Evolutionary conservation across 2,329 filamentous ascomycete genomes (phyloP), one percentile per base, ranked within the genome.

Genomic region (Calonectria henricotiae): DNA sequence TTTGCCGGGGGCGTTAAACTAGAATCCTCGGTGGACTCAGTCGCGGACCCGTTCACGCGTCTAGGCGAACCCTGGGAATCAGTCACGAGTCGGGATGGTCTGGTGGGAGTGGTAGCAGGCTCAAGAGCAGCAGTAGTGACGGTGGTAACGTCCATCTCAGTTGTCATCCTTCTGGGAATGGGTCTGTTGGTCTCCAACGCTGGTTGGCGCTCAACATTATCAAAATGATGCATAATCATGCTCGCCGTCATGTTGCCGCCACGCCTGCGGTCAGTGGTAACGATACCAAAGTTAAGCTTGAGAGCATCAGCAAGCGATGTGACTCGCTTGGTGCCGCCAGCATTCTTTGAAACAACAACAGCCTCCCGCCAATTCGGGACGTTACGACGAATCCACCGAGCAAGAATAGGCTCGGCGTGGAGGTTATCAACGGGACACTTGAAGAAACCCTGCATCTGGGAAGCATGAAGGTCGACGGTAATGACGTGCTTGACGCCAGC

Each of bases 391-490:
- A 99, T 97, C 96, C 96, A 99, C 77, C 94, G 93, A 65, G 96
- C 95, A 78, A 99, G 94, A 73, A 98, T 89, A 17, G 96, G 96
- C 82, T 99, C 96, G 62, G 96, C 96, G 77, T 98, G 94, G 64
- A 99, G 91, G 80, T 99, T 98, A 83, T 99, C 96, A 70, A 99
- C 96, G 0, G 96, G 96, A 77, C 96, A 98, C 80, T 94, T 94
- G 88, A 99, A 99, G 86, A 99, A 99, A 69, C 96, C 96, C 85
- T 99, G 96, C 94, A 98, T 98, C 85, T 98, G 96, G n/a, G 93
- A 95, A 64, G 94, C 94, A 85, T 99, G 96, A 35, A 99, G 89
- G 80, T 99, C 96, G 80, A 99, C 93, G 17, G 96, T 99, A 78
- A 99, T 95, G 82, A 99, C 94, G 86, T 99, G 96, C 84, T 97